Conservation (phyloP, 83 land plant genomes). For the Thuja plicata region DNA sequence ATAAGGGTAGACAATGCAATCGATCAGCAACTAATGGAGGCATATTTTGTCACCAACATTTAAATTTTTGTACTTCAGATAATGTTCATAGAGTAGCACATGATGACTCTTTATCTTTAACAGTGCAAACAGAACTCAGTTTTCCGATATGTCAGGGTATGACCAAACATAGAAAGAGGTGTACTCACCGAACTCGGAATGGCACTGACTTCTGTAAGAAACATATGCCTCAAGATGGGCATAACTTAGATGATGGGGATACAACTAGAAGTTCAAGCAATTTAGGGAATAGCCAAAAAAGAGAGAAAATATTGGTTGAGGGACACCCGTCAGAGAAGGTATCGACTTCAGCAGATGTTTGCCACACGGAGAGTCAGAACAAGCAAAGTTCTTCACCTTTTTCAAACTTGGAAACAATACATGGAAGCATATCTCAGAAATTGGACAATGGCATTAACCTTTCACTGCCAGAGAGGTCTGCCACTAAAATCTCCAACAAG, state of each 20-base stretch:
- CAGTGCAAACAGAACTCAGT: conserved; percentile 10
- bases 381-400: neutral
- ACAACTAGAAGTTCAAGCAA: neutral
- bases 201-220: conserved; percentile 74
- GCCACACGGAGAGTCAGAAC: neutral
- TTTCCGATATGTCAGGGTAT: conserved; percentile 70
- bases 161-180: conserved; percentile 65
- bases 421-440: neutral
- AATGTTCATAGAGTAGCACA: conserved; percentile 25
- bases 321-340: neutral
- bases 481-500: neutral
- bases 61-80: conserved; percentile 33
- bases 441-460: neutral
- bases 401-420: neutral
- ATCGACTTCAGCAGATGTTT: neutral
- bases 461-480: neutral
- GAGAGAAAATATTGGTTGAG: neutral
- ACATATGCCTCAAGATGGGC: conserved; percentile 40
- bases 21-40: conserved; percentile 72
- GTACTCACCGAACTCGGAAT: conserved; percentile 66
- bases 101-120: conserved; percentile 8
- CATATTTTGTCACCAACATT: conserved; percentile 70
- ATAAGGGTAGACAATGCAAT: conserved; percentile 72
- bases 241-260: neutral
- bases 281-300: conserved; percentile 6